phyloP scores from a whole-genome alignment of 164 flowering plant genomes.

The Macadamia tetraphylla region DNA sequence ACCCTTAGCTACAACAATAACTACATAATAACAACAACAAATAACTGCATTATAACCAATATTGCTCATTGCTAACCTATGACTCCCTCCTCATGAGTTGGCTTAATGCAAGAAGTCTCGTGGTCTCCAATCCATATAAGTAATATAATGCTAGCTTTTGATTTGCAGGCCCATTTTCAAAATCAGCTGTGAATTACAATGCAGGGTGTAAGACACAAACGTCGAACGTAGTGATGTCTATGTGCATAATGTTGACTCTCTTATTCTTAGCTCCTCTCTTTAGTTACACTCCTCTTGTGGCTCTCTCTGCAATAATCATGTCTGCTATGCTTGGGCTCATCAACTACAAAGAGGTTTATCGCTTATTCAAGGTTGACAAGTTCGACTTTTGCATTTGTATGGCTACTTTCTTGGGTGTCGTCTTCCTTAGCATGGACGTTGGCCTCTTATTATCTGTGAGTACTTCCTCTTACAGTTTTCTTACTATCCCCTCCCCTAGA shows the following conservation, averaged over 20 bases:
- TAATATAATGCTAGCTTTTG: background rate
- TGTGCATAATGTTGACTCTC: slow-evolving; percentile 62
- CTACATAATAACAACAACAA: too few species aligned
- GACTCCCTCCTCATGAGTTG: too few species aligned
- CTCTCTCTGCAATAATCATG: slow-evolving; percentile 79
- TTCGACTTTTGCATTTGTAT: slow-evolving; percentile 79
- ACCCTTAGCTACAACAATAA: too few species aligned
- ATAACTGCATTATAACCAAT: too few species aligned
- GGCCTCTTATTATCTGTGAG: slow-evolving; percentile 77
- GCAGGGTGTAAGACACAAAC: slow-evolving; percentile 70
- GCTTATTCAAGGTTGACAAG: slow-evolving; percentile 67
- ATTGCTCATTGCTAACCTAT: too few species aligned
- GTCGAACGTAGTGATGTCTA: slow-evolving; percentile 71
- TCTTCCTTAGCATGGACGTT: slow-evolving; percentile 64
- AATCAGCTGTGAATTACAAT: slow-evolving; percentile 77
- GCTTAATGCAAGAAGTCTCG: too few species aligned
- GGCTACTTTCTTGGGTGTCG: slow-evolving; percentile 67
- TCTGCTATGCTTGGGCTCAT: slow-evolving; percentile 88
- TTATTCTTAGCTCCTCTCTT: slow-evolving; percentile 76
- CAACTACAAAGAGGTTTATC: slow-evolving; percentile 45
- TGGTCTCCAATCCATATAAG: background rate
- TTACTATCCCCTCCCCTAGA: too few species aligned
- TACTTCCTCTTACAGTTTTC: background rate
- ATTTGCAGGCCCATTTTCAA: slow-evolving; percentile 82
- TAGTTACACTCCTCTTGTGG: slow-evolving; percentile 82